Evolutionary conservation across 306 rosid genomes (phyloP), one percentile per base, ranked within the genome.

Genomic region (Gastrolobium villosum): DNA sequence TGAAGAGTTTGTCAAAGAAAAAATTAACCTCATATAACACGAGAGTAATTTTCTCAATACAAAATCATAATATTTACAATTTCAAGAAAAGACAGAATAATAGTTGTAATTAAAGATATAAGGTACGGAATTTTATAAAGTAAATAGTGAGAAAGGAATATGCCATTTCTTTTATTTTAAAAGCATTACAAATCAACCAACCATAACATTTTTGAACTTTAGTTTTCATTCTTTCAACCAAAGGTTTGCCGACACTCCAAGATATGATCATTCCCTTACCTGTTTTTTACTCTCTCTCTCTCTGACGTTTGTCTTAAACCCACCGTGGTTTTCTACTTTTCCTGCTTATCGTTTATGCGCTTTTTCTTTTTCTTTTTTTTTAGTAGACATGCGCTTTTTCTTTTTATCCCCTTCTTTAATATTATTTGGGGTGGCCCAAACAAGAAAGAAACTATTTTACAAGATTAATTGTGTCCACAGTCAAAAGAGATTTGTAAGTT

Each of bases 191-290:
- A 63, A 40, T 34, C 59, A 59, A 68, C 52, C 36, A 68, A 46
- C 36, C 70, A 60, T 63, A 45, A 49, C 70, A 46, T 14, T 65
- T 14, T 65, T 52, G 5, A 59, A 31, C 65, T 31, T 79, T 52
- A 5, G 59, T 54, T 69, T 53, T n/a, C n/a, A n/a, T n/a, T n/a
- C n/a, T n/a, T n/a, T 46, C 61, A 64, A 41, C 75, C 54, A 70
- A 44, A 54, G 31, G 60, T 39, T 84, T 85, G 88, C 85, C 83
- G 88, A 81, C 86, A 85, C 85, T 60, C 31, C 0, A 70, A 73
- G 77, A 40, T 39, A 81, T 40, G 2, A 31, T 49, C 46, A 36
- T 37, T 43, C 14, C 6, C 20, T 34, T 11, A 3, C 65, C 39
- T 28, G 53, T 15, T 40, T 56, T 26, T 68, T 75, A 8, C 14